Percentiles rank a stretch among this genome's conserved stretches.
phyloP scores from a whole-genome alignment of 2,329 filamentous ascomycete species.

The Immersiporthe knoxdaviesiana region DNA sequence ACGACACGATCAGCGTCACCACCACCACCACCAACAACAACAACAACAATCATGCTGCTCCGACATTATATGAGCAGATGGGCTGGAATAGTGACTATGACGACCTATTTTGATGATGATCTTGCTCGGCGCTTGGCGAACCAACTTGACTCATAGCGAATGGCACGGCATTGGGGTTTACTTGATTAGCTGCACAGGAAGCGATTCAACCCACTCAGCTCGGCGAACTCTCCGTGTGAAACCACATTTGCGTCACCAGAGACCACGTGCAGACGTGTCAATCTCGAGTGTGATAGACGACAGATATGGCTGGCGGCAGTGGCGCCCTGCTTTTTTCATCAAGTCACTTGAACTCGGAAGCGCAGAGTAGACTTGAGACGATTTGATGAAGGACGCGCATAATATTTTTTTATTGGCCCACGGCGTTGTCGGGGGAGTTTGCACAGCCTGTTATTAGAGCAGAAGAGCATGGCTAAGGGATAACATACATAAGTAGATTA shows the following conservation, averaged over 20 bases:
- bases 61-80: slow-evolving; percentile 57
- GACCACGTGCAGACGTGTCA: too few relatives aligned
- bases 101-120: slow-evolving; percentile 41
- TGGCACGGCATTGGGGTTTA: slow-evolving; percentile 4
- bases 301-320: background rate
- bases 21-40: background rate
- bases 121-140: slow-evolving; percentile 37
- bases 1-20: background rate
- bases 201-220: too few relatives aligned
- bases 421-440: background rate
- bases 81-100: slow-evolving; percentile 61
- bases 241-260: background rate
- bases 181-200: background rate
- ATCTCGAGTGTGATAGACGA: background rate
- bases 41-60: slow-evolving; percentile 9
- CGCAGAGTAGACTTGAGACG: background rate
- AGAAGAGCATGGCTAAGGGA: background rate
- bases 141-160: background rate
- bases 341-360: background rate
- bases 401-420: background rate
- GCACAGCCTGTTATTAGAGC: background rate
- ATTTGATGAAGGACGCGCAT: background rate
- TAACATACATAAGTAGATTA: slow-evolving; percentile 3
- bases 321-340: background rate
- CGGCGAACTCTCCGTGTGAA: background rate